These are phyloP conservation scores for Posidonia oceanica DNA, from an alignment of 116 monocot genomes.

Conservation along the genomic window DNA sequence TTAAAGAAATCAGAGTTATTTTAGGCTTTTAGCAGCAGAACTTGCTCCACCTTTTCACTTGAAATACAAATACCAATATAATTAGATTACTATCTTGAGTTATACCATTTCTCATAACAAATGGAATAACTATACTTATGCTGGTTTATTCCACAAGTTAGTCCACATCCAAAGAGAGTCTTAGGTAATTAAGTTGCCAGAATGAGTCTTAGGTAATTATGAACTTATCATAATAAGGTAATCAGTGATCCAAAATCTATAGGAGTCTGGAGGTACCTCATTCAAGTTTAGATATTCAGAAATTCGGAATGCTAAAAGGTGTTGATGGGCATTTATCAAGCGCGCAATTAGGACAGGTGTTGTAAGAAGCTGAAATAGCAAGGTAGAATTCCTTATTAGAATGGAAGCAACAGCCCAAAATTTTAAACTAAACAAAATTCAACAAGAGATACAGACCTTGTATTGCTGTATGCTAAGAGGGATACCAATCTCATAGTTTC, in stretches of 20 bases:
- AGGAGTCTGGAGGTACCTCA: not conserved
- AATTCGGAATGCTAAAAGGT: conserved; percentile 74
- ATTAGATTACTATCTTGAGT: no score
- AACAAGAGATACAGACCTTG: conserved; percentile 38
- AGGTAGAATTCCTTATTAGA: conserved; percentile 1
- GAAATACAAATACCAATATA: no score
- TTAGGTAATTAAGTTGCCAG: no score
- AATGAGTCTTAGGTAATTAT: not conserved
- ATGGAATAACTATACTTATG: no score
- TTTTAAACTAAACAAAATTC: not conserved
- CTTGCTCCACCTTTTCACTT: no score
- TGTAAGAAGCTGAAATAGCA: conserved; percentile 69
- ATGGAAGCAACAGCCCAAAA: not conserved
- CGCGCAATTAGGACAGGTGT: conserved; percentile 86
- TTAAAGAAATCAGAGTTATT: no score
- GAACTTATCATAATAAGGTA: not conserved
- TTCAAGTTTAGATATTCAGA: conserved; percentile 76
- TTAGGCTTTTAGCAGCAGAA: no score
- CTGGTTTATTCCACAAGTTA: no score
- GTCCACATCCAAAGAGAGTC: no score
- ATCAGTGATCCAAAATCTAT: not conserved
- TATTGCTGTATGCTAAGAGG: conserved; percentile 92
- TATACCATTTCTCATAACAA: no score
- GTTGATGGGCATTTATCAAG: conserved; percentile 76
- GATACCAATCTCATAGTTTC: conserved; percentile 80